These are phyloP conservation scores for Fistulinella prunicolor DNA, from an alignment of 768 basidiomycete genomes.

Conservation along the genomic window DNA sequence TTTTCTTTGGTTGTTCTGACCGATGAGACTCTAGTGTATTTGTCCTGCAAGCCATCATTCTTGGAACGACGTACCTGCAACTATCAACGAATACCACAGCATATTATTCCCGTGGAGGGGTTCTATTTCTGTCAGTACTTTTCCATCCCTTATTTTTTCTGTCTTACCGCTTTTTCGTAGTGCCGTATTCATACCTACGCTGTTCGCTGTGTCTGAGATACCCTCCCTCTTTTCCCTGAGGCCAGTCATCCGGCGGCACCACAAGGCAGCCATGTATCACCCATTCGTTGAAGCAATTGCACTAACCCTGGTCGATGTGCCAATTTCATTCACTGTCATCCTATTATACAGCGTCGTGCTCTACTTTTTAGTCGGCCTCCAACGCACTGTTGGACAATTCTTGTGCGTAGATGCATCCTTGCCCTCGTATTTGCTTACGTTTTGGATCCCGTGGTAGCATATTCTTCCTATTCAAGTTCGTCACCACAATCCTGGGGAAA, in stretches of 20 bases:
- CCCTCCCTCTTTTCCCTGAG: constrained; percentile 46
- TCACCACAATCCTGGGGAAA: constrained; percentile 64
- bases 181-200: constrained; percentile 54
- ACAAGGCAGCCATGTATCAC: constrained; percentile 47
- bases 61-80: constrained; percentile 45
- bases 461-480: constrained; percentile 56
- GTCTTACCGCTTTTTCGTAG: constrained; percentile 27
- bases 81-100: constrained; percentile 36
- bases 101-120: constrained; percentile 66
- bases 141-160: neutral
- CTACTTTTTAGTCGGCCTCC: constrained; percentile 62
- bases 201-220: constrained; percentile 59
- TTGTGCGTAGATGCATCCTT: constrained; percentile 47
- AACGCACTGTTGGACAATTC: constrained; percentile 55
- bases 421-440: constrained; percentile 7
- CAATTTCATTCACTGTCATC: constrained; percentile 38
- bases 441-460: constrained; percentile 36
- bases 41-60: constrained; percentile 31
- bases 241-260: constrained; percentile 43
- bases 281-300: constrained; percentile 48
- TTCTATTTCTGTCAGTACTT: constrained; percentile 67
- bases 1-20: neutral
- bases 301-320: constrained; percentile 46
- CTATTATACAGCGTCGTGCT: constrained; percentile 39
- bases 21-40: constrained; percentile 35